Conservation (phyloP, 495 filamentous ascomycete species). For the Lophium mytilinum region DNA sequence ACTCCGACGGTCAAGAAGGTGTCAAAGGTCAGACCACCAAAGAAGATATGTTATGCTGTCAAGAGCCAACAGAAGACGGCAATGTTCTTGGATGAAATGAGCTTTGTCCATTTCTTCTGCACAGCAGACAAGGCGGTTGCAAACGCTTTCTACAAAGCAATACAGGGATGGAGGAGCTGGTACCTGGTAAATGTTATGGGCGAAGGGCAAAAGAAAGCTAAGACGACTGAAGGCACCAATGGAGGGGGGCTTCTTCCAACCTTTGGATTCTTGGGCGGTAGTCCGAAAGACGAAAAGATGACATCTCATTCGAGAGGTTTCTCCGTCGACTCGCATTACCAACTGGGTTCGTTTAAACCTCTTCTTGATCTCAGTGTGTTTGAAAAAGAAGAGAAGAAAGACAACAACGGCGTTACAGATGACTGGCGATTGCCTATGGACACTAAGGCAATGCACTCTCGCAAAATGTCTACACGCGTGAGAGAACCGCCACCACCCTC, state of each 20-base stretch:
- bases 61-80: slow-evolving; percentile 89
- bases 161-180: slow-evolving; percentile 84
- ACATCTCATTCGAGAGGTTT: slow-evolving; percentile 16
- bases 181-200: slow-evolving; percentile 66
- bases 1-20: slow-evolving; percentile 54
- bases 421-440: slow-evolving; percentile 6
- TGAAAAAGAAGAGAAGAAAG: slow-evolving; percentile 9
- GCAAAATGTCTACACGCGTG: slow-evolving; percentile 19
- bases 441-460: slow-evolving; percentile 24
- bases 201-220: slow-evolving; percentile 38
- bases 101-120: slow-evolving; percentile 87
- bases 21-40: slow-evolving; percentile 41
- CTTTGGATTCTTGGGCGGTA: slow-evolving; percentile 2
- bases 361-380: slow-evolving; percentile 45
- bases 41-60: slow-evolving; percentile 72
- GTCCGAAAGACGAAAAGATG: slow-evolving; percentile 32
- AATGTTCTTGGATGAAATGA: slow-evolving; percentile 72
- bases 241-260: neutral
- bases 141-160: slow-evolving; percentile 55
- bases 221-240: slow-evolving; percentile 11
- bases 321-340: slow-evolving; percentile 38
- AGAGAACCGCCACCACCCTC: slow-evolving; percentile 37
- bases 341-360: slow-evolving; percentile 50
- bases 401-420: slow-evolving; percentile 4
- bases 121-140: slow-evolving; percentile 63